Percentiles rank a stretch among this genome's conserved stretches.
Conservation (phyloP, 139 green algal species). For the Microglena sp. region DNA sequence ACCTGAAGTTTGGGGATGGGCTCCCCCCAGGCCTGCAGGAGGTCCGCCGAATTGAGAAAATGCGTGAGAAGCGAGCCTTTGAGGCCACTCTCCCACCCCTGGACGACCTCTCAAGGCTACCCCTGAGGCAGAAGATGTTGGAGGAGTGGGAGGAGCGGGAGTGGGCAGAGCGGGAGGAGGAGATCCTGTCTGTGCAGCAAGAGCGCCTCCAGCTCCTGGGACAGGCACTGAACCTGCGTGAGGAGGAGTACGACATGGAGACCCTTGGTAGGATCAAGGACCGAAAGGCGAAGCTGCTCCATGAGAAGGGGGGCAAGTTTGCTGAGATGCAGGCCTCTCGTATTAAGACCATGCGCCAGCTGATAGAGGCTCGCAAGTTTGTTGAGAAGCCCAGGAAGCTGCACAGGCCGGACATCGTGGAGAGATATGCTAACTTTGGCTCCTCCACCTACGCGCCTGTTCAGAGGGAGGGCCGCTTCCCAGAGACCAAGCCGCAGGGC, state of each 20-base stretch:
- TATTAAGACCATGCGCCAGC: conserved; percentile 62
- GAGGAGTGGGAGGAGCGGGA: conserved; percentile 69
- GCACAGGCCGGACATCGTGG: conserved; percentile 31
- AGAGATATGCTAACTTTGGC: conserved; percentile 54
- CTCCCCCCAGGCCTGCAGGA: conserved; percentile 44
- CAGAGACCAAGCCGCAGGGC: conserved; percentile 36
- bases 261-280: conserved; percentile 24
- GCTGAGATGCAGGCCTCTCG: conserved; percentile 43
- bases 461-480: conserved; percentile 52
- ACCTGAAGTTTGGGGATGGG: conserved; percentile 52
- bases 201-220: conserved; percentile 47
- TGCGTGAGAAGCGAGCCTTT: conserved; percentile 66
- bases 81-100: conserved; percentile 63
- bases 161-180: conserved; percentile 60
- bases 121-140: conserved; percentile 60
- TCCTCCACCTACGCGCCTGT: conserved; percentile 60
- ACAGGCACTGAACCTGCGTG: conserved; percentile 31
- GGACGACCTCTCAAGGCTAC: conserved; percentile 43
- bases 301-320: conserved; percentile 29
- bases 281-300: conserved; percentile 32
- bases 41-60: conserved; percentile 17
- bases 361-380: conserved; percentile 46
- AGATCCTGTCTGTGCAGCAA: conserved; percentile 60
- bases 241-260: conserved; percentile 35
- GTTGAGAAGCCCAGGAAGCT: conserved; percentile 40